Evolutionary conservation across 2,329 filamentous ascomycete species (phyloP).

Genomic region (Rutstroemia sp.): DNA sequence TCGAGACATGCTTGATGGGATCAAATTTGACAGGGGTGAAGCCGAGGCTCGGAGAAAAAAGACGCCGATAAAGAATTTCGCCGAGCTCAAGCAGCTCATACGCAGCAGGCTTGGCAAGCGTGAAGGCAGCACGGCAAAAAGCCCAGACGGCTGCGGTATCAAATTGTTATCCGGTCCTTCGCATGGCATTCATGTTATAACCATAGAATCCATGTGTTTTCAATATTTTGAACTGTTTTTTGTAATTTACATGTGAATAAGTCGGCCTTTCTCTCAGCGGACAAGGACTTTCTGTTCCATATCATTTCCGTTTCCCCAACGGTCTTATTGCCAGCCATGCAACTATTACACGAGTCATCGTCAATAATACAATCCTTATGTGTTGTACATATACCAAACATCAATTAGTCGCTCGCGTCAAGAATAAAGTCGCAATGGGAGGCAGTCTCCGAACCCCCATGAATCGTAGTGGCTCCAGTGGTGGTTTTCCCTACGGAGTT

Average conservation of each 20-base stretch:
- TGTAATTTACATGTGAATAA: no score
- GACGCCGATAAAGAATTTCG: background rate
- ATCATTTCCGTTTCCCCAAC: background rate
- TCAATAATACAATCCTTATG: background rate
- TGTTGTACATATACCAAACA: background rate
- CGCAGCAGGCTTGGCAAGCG: background rate
- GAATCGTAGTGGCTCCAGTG: background rate
- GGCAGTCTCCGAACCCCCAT: background rate
- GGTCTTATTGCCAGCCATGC: background rate
- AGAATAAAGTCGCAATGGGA: background rate
- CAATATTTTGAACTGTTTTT: no score
- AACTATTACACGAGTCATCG: background rate
- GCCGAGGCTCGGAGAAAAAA: constrained; percentile 7
- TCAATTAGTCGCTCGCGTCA: constrained; percentile 2
- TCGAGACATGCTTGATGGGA: background rate
- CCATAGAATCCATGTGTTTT: no score
- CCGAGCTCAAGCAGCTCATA: background rate
- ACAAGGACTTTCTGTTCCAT: no score
- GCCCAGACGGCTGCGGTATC: no score
- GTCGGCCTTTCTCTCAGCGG: no score
- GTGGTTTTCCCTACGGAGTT: background rate
- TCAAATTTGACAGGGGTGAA: background rate
- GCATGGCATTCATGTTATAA: no score
- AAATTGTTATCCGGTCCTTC: no score
- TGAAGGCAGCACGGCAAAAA: no score